Conservation (phyloP, 1,284 basidiomycete genomes). For the Fomitopsis schrenkii region DNA sequence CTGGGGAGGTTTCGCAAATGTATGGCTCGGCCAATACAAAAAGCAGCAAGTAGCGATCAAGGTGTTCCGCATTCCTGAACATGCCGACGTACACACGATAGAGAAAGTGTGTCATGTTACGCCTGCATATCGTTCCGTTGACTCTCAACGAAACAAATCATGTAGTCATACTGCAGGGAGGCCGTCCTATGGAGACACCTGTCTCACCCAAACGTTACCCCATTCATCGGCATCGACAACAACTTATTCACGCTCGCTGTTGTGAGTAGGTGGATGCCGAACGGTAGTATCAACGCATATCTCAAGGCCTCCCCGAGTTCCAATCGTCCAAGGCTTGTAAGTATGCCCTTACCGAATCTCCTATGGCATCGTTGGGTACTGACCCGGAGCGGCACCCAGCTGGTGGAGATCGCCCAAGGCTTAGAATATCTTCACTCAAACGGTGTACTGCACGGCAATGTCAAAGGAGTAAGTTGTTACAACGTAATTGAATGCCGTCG, state of each 20-base stretch:
- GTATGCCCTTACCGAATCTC: background rate
- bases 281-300: slow-evolving; percentile 5
- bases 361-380: too few relatives aligned
- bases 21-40: slow-evolving; percentile 6
- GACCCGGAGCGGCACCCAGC: background rate
- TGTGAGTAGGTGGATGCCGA: slow-evolving; percentile 5
- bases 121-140: background rate
- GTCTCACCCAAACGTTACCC: slow-evolving; percentile 9
- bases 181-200: slow-evolving; percentile 9
- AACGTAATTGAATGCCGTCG: background rate
- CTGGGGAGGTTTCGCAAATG: slow-evolving; percentile 13
- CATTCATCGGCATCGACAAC: slow-evolving; percentile 8
- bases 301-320: background rate
- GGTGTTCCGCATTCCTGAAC: slow-evolving; percentile 3
- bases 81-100: background rate
- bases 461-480: slow-evolving; percentile 4
- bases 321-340: slow-evolving; percentile 3
- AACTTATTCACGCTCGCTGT: background rate
- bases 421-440: slow-evolving; percentile 8
- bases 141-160: background rate
- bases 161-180: slow-evolving; percentile 4
- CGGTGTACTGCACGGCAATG: slow-evolving; percentile 8
- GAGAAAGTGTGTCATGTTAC: background rate
- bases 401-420: slow-evolving; percentile 6
- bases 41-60: slow-evolving; percentile 9